Percentiles rank a stretch among this genome's conserved stretches.
Evolutionary conservation across 1,284 basidiomycete genomes (phyloP).

Genomic region (Heterobasidion occidentale): DNA sequence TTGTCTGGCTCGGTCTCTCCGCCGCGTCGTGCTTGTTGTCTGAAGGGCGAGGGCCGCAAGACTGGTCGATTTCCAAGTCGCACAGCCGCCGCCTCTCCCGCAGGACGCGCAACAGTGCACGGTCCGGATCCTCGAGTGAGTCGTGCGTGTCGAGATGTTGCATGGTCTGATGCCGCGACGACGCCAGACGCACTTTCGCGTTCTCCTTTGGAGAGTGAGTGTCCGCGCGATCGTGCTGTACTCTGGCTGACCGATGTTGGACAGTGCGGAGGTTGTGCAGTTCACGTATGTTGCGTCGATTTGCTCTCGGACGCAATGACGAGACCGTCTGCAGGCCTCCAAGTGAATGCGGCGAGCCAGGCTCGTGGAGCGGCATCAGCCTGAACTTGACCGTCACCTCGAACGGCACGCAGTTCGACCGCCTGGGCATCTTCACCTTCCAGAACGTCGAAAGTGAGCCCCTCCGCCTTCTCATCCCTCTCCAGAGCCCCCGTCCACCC

Average conservation of each 20-base stretch:
- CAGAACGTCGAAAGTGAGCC: conserved; percentile 65
- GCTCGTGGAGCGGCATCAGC: conserved; percentile 69
- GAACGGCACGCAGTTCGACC: conserved; percentile 73
- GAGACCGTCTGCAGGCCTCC: conserved; percentile 44
- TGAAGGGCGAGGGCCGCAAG: background rate
- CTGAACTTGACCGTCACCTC: conserved; percentile 73
- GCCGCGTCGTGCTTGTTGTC: background rate
- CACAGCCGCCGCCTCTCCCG: conserved; percentile 61
- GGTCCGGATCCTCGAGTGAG: conserved; percentile 56
- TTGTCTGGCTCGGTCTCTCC: background rate
- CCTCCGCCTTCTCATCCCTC: background rate
- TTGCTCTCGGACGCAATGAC: background rate
- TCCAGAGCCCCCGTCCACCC: background rate
- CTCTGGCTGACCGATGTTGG: background rate
- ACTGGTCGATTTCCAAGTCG: conserved; percentile 66
- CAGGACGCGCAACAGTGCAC: conserved; percentile 52
- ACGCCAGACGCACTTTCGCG: conserved; percentile 56
- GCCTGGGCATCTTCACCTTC: conserved; percentile 66
- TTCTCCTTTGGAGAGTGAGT: conserved; percentile 62
- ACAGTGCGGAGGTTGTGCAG: conserved; percentile 57
- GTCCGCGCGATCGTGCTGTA: background rate
- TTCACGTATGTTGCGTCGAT: conserved; percentile 38
- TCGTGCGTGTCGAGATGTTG: conserved; percentile 3
- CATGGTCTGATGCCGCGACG: background rate
- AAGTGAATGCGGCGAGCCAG: conserved; percentile 58